Base-by-base conservation (phyloP, 192 early-diverging fungal genomes). In the Polychytrium aggregatum region DNA sequence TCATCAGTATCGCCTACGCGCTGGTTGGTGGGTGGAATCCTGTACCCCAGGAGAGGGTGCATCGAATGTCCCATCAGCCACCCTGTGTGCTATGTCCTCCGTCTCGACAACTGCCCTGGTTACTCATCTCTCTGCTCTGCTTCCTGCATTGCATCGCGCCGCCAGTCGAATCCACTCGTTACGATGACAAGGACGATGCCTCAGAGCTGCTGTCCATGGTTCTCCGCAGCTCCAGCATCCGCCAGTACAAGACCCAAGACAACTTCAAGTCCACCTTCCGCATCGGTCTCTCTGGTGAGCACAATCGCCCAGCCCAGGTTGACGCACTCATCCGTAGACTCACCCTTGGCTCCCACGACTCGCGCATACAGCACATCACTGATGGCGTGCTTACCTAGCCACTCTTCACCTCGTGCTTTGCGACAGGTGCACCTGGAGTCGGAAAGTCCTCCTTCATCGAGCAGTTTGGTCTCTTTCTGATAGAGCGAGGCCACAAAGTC, bases 401-500 rank as follows among this genome's bases (percentile, higher is more conserved):
- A 3, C 14, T 44, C 3, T 49, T 51, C 43, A 14, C 2, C 11
- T 24, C 46, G 3, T 18, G 50, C 10, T 11, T 17, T 36, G 2
- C 6, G 3, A 11, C 37, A 62, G 67, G 67, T 26, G 67, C 81
- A 14, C 87, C 87, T 0, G 87, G 87, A 1, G 87, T 90, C 9
- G 87, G 85, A 2, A 90, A 90, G 55, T 84, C 81, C n/a, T 83
- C 82, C 34, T 90, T 90, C 50, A 87, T 90, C 54, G 87, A 90
- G 48, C 56, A 77, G 3, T 85, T 90, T 57, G 87, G 87, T 38
- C 81, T 82, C 77, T 72, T 69, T 35, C 62, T 90, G 16, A 44
- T 90, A 2, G 53, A 63, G 11, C 55, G 71, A 34, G 82, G 83
- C 4, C 82, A 85, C 57, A 63, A 71, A 1, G 81, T 90, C 7